Percentiles rank a stretch among this genome's conserved stretches.
These are phyloP conservation scores for Bjerkandera adusta DNA, from an alignment of 1,284 basidiomycete species.

Conservation along the genomic window DNA sequence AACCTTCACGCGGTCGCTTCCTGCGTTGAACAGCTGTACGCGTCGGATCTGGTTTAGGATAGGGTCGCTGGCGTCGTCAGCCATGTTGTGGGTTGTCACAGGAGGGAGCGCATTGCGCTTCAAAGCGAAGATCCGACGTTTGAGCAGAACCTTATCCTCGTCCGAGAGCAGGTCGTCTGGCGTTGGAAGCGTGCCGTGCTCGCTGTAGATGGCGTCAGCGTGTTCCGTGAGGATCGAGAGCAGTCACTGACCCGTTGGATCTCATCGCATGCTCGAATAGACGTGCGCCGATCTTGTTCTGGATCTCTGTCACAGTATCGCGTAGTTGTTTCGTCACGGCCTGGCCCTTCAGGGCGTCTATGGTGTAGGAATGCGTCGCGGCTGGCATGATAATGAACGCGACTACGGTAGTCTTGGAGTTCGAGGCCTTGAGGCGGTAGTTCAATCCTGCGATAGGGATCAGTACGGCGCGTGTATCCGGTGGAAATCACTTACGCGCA, in stretches of 20 bases:
- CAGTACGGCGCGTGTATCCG: conserved; percentile 4
- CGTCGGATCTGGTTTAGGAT: conserved; percentile 94
- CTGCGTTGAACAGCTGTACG: conserved; percentile 88
- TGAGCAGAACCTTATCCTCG: conserved; percentile 94
- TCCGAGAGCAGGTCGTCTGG: conserved; percentile 81
- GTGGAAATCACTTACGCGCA: conserved; percentile 55
- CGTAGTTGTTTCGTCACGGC: conserved; percentile 96
- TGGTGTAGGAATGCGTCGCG: conserved; percentile 92
- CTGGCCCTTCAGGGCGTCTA: conserved; percentile 97
- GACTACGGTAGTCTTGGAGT: conserved; percentile 83
- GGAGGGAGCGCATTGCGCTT: conserved; percentile 93
- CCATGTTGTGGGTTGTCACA: conserved; percentile 97
- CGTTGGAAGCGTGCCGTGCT: conserved; percentile 72
- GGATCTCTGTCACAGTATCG: conserved; percentile 94
- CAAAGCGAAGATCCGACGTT: conserved; percentile 94
- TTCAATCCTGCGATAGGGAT: conserved; percentile 61
- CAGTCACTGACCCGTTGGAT: conserved; percentile 72
- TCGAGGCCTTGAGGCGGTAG: conserved; percentile 80
- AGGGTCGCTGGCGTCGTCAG: conserved; percentile 88
- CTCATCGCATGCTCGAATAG: conserved; percentile 93
- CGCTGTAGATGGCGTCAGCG: conserved; percentile 40
- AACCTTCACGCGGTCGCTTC: conserved; percentile 88
- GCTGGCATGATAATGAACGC: conserved; percentile 99
- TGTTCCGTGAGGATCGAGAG: background rate
- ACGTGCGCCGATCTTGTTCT: conserved; percentile 87